These are phyloP conservation scores for Ramaria sp. DNA, from an alignment of 768 basidiomycete genomes.

Conservation along the genomic window DNA sequence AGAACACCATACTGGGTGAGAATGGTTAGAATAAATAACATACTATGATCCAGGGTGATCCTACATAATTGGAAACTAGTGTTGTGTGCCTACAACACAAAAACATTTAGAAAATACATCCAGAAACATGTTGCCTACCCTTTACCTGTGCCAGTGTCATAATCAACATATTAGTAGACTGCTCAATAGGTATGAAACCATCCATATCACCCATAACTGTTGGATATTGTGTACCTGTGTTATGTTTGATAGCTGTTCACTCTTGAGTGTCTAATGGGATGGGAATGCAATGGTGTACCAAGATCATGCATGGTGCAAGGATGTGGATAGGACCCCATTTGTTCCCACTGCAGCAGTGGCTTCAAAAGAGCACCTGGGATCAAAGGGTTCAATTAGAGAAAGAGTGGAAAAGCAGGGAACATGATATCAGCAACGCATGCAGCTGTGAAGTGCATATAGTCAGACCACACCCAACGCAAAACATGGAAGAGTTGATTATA, in stretches of 20 bases:
- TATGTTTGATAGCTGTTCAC: no score
- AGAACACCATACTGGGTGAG: slow-evolving; percentile 12
- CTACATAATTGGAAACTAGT: not conserved
- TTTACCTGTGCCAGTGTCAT: not conserved
- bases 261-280: no score
- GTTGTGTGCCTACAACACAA: not conserved
- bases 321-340: slow-evolving; percentile 11
- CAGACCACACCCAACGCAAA: no score
- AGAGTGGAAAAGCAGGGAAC: slow-evolving; percentile 14
- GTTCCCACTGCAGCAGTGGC: slow-evolving; percentile 16
- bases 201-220: slow-evolving; percentile 10
- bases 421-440: slow-evolving; percentile 14
- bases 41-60: not conserved
- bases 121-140: no score
- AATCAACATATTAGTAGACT: slow-evolving; percentile 10
- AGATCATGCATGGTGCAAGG: slow-evolving; percentile 13
- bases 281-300: slow-evolving; percentile 9
- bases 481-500: no score
- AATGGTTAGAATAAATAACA: no score
- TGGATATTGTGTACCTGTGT: slow-evolving; percentile 9
- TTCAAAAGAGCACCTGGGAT: slow-evolving; percentile 8
- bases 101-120: no score
- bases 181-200: slow-evolving; percentile 9
- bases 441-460: not conserved
- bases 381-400: slow-evolving; percentile 13